These are phyloP conservation scores for Clitopilus hobsonii DNA, from an alignment of 768 basidiomycete species.

Conservation along the genomic window DNA sequence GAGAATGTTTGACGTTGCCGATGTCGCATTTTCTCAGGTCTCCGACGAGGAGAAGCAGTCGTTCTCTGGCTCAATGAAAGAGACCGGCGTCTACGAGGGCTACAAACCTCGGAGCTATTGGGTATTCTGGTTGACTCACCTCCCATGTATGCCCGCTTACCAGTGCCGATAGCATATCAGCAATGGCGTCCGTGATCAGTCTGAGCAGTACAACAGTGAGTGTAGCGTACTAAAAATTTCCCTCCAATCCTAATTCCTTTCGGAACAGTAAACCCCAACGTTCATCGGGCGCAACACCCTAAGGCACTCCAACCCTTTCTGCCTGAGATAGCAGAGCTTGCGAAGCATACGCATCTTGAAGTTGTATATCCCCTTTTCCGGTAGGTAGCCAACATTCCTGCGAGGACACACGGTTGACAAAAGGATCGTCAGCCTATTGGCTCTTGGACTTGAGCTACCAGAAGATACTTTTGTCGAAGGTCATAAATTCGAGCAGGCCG, in stretches of 20 bases:
- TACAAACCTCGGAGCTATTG: conserved; percentile 16
- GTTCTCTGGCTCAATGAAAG: conserved; percentile 28
- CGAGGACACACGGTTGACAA: not conserved
- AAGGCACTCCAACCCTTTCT: conserved; percentile 29
- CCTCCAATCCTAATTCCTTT: too few species aligned
- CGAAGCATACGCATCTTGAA: conserved; percentile 29
- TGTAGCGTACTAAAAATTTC: too few species aligned
- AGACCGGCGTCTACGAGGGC: conserved; percentile 41
- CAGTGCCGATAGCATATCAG: conserved; percentile 51
- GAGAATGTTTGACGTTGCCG: conserved; percentile 40
- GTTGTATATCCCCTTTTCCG: conserved; percentile 31
- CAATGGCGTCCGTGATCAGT: conserved; percentile 56
- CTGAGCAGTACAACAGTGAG: conserved; percentile 64
- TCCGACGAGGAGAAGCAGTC: conserved; percentile 30
- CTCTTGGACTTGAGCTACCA: conserved; percentile 39
- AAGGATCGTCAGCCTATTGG: conserved; percentile 22
- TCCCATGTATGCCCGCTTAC: not conserved
- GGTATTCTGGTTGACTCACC: conserved; percentile 5
- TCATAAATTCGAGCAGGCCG: conserved; percentile 32
- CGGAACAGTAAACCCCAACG: not conserved
- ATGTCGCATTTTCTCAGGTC: conserved; percentile 34
- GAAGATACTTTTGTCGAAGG: conserved; percentile 38
- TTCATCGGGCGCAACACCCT: conserved; percentile 19
- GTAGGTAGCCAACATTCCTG: conserved; percentile 10
- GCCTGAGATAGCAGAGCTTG: conserved; percentile 31